Evolutionary conservation across 2,329 filamentous ascomycete species (phyloP).

Genomic region (Rhynchosporium graminicola): DNA sequence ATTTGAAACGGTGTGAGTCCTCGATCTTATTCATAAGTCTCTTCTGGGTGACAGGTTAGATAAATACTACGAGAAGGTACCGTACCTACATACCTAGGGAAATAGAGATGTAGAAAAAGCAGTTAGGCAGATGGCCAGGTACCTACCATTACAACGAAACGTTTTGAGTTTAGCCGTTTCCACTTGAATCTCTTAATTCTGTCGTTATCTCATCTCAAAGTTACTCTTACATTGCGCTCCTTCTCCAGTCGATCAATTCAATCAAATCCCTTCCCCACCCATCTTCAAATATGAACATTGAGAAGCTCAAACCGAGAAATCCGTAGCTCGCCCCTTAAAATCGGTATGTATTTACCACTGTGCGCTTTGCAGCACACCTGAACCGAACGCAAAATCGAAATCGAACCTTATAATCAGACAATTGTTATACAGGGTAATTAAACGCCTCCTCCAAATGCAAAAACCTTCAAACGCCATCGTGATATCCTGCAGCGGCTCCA

Average conservation of each 20-base stretch:
- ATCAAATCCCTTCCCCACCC: background rate
- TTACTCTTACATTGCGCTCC: background rate
- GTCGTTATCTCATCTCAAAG: slow-evolving; percentile 5
- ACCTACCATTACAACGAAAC: background rate
- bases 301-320: background rate
- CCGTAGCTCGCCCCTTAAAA: background rate
- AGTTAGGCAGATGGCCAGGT: background rate
- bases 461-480: slow-evolving; percentile 20
- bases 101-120: no score
- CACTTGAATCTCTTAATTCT: background rate
- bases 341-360: background rate
- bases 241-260: background rate
- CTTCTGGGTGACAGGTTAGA: no score
- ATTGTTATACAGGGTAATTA: slow-evolving; percentile 23
- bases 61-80: no score
- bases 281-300: background rate
- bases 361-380: slow-evolving; percentile 6
- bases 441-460: slow-evolving; percentile 17
- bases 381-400: background rate
- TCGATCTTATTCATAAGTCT: no score
- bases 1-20: no score
- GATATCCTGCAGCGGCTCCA: slow-evolving; percentile 19
- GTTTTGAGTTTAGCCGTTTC: background rate
- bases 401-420: slow-evolving; percentile 9
- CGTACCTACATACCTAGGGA: no score